Evolutionary conservation across 2,329 filamentous ascomycete genomes (phyloP), one percentile per base, ranked within the genome.

Genomic region (Exophiala sp.): DNA sequence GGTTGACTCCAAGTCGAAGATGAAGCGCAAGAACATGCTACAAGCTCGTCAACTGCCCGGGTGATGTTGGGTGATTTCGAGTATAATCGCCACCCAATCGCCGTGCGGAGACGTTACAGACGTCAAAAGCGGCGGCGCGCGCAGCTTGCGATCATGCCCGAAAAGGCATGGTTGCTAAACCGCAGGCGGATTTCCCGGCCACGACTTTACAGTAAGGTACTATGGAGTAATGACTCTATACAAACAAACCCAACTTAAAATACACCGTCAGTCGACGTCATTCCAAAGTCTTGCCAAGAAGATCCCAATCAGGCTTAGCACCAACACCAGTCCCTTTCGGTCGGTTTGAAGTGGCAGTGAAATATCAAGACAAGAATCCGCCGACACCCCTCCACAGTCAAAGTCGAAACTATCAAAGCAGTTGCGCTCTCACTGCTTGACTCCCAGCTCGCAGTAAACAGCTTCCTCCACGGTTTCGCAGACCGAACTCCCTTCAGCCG

Each of bases 261-360:
- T 16, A 32, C 9, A n/a, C 23, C 9, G 24, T 37, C 43, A 34
- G 19, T 34, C 43, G 43, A 46, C 43, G 43, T 46, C 30, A 46
- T 46, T 46, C 18, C 16, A 30, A 35, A 47, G 32, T 22, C 44
- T 29, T 47, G 44, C 44, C 44, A 47, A 47, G 44, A 10, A 13
- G 9, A 23, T 19, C 34, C 34, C 34, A 19, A 37, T 29, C 29
- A 14, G 24, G 41, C 14, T 21, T 44, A 44, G 22, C 27, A 3
- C 16, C 23, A 8, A 13, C 34, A 13, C 14, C 14, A 7, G 3
- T 7, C 29, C 29, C 7, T n/a, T 32, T n/a, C n/a, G 29, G 29
- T 13, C 8, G 29, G 6, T 32, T 32, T 32, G 24, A 37, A 37
- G 34, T 19, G 34, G 14, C 34, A 3, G 34, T 37, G 14, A 37